phyloP scores from a whole-genome alignment of 2,329 filamentous ascomycete species.

The Raffaelea ambrosiae region DNA sequence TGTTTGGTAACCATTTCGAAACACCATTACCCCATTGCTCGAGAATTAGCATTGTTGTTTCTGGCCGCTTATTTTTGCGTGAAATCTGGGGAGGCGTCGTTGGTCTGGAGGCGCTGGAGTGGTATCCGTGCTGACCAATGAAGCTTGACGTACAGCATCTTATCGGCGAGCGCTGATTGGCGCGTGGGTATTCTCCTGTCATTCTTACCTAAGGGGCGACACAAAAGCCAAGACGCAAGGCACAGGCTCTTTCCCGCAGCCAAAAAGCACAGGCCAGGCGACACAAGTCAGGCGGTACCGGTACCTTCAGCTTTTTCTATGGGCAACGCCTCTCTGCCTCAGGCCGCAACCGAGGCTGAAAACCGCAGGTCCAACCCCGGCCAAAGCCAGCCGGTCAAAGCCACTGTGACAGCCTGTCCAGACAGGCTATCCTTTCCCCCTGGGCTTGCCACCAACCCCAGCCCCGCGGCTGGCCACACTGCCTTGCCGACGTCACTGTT shows the following conservation, averaged over 20 bases:
- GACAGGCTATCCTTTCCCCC: background rate
- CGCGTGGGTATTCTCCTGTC: conserved; percentile 1
- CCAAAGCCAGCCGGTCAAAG: conserved; percentile 5
- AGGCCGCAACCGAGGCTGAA: conserved; percentile 3
- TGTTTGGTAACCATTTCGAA: conserved; percentile 11
- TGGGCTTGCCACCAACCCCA: background rate
- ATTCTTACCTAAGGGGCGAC: conserved; percentile 9
- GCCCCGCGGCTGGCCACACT: too few relatives aligned
- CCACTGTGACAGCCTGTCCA: too few relatives aligned
- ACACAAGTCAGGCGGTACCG: too few relatives aligned
- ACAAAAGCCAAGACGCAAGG: too few relatives aligned
- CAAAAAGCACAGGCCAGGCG: too few relatives aligned
- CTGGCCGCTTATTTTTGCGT: too few relatives aligned
- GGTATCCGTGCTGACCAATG: conserved; percentile 5
- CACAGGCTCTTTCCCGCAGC: too few relatives aligned
- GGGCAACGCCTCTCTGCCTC: background rate
- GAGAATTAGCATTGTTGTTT: too few relatives aligned
- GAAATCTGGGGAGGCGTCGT: background rate
- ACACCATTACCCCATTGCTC: conserved; percentile 9
- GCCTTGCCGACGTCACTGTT: too few relatives aligned
- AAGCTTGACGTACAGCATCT: conserved; percentile 3
- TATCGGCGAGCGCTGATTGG: conserved; percentile 12
- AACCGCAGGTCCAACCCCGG: background rate
- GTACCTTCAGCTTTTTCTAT: too few relatives aligned
- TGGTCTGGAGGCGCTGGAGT: too few relatives aligned